A percentile compares a stretch with the other conserved stretches of the same genome.
These are phyloP conservation scores for Paramecium primaurelia DNA, from an alignment of 73 alveolate species.

Conservation along the genomic window DNA sequence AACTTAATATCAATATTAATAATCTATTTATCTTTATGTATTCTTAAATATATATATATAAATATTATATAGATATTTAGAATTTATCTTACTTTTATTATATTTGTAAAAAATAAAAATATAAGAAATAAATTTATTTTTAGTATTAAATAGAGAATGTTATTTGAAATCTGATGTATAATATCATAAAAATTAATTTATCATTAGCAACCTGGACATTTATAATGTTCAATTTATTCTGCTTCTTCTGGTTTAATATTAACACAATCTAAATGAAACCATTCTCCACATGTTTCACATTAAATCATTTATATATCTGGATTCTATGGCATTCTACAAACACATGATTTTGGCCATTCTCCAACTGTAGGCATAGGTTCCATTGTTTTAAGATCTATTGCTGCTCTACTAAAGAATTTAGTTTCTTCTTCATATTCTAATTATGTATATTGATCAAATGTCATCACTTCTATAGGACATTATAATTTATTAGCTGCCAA, in stretches of 20 bases:
- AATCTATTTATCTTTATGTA: too few relatives aligned
- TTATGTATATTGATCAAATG: conserved; percentile 82
- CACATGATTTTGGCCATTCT: conserved; percentile 86
- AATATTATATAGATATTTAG: too few relatives aligned
- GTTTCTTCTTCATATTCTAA: conserved; percentile 76
- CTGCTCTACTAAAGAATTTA: conserved; percentile 83
- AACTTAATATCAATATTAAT: not conserved
- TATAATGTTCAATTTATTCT: conserved; percentile 56
- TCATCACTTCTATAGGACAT: conserved; percentile 75
- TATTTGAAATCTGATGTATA: not conserved
- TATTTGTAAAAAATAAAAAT: not conserved
- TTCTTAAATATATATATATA: too few relatives aligned
- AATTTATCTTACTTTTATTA: not conserved
- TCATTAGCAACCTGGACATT: not conserved
- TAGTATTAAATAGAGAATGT: not conserved
- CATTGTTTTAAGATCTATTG: conserved; percentile 72
- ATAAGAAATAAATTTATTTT: not conserved
- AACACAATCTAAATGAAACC: conserved; percentile 91
- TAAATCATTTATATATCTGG: conserved; percentile 85
- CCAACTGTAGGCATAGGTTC: conserved; percentile 78
- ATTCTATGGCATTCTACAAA: conserved; percentile 83
- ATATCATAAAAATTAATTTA: not conserved
- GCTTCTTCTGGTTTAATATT: conserved; percentile 76
- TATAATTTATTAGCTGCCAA: conserved; percentile 79
- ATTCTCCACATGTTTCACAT: conserved; percentile 87